A percentile compares a stretch with the other conserved stretches of the same genome.
These are phyloP conservation scores for Populus hybrid DNA, from an alignment of 441 rosid genomes.

Conservation along the genomic window DNA sequence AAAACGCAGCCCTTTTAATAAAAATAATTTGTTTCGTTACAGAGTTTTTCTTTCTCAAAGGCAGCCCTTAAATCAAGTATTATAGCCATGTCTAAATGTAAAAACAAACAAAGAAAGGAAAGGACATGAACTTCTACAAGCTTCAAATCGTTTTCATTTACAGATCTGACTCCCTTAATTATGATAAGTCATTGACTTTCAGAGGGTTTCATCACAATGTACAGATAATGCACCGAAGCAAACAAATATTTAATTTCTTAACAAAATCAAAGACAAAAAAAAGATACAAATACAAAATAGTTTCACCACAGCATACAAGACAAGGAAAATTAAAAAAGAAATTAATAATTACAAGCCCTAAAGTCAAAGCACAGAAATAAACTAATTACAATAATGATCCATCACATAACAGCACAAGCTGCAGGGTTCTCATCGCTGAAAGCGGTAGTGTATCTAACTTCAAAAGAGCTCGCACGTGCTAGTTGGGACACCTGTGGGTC, in stretches of 20 bases:
- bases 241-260: background rate
- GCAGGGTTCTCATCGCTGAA: constrained; percentile 82
- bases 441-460: constrained; percentile 89
- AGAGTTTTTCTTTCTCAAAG: no score
- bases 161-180: no score
- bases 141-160: no score
- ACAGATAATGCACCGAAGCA: background rate
- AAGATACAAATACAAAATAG: background rate
- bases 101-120: no score
- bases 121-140: no score
- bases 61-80: no score
- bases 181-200: no score
- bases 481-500: constrained; percentile 58
- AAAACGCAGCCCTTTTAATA: background rate
- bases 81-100: no score
- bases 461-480: constrained; percentile 93
- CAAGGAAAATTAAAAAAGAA: background rate
- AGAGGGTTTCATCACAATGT: no score
- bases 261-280: background rate
- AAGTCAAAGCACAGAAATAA: background rate
- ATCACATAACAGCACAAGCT: constrained; percentile 75
- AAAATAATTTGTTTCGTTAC: no score
- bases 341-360: background rate
- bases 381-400: background rate
- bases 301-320: background rate